A percentile compares a stretch with the other conserved stretches of the same genome.
phyloP scores from a whole-genome alignment of 345 rosid genomes.

The Physaria fendleri region DNA sequence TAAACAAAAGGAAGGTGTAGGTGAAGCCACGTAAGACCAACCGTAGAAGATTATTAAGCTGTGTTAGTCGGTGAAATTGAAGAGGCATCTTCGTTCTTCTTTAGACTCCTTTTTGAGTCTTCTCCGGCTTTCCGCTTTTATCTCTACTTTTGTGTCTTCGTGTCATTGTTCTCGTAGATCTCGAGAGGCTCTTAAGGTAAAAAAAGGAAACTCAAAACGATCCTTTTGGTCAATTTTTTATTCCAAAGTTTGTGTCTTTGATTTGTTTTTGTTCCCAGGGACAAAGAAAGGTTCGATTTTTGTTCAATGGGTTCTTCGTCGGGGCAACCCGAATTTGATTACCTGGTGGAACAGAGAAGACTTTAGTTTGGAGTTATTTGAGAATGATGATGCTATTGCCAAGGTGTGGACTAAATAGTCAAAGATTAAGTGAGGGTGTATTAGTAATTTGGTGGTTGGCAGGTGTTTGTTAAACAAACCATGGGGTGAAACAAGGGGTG shows the following conservation, averaged over 20 bases:
- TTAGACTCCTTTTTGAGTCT: not conserved
- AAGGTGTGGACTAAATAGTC: not conserved
- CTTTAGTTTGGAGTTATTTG: not conserved
- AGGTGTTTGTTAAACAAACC: not conserved
- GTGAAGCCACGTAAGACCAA: not conserved
- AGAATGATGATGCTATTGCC: not conserved
- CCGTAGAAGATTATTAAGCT: not conserved
- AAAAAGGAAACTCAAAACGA: not conserved
- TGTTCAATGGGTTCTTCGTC: slow-evolving; percentile 51
- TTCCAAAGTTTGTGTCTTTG: slow-evolving; percentile 8
- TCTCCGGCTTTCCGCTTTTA: slow-evolving; percentile 15
- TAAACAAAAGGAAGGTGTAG: not conserved
- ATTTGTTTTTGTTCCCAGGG: not conserved
- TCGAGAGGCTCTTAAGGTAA: slow-evolving; percentile 8
- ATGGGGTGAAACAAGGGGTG: slow-evolving; percentile 20
- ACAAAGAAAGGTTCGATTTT: not conserved
- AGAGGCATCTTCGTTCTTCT: not conserved
- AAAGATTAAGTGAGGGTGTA: not conserved
- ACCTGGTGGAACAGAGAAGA: slow-evolving; percentile 4
- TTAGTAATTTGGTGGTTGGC: not conserved
- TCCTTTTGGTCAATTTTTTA: not conserved
- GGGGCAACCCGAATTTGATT: too few species aligned
- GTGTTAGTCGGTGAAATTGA: not conserved
- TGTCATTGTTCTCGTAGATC: slow-evolving; percentile 17
- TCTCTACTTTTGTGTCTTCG: not conserved